These are phyloP conservation scores for Mycena capillaripes DNA, from an alignment of 768 basidiomycete species.

Conservation along the genomic window DNA sequence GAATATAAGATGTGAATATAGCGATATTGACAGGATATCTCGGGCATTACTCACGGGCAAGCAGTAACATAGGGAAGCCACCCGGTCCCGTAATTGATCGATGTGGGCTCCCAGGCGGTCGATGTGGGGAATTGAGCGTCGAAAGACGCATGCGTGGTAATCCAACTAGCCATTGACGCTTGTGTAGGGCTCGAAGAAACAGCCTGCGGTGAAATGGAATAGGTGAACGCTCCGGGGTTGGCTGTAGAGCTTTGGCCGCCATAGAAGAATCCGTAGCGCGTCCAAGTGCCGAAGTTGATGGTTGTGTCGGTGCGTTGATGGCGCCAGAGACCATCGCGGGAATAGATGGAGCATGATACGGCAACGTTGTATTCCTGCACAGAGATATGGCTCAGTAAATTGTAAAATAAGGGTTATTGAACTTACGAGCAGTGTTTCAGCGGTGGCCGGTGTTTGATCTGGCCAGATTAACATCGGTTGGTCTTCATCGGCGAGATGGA, in stretches of 20 bases:
- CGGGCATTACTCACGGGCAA: conserved; percentile 11
- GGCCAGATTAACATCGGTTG: neutral
- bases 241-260: neutral
- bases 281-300: neutral
- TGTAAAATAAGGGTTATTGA: neutral
- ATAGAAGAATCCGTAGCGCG: conserved; percentile 1
- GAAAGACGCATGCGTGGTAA: neutral
- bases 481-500: neutral
- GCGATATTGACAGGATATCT: no score
- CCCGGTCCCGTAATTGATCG: conserved; percentile 13
- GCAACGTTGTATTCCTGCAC: conserved; percentile 14
- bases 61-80: conserved; percentile 14
- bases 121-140: conserved; percentile 5
- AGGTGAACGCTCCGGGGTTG: conserved; percentile 2
- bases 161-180: neutral
- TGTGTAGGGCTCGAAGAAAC: neutral
- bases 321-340: neutral
- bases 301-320: conserved; percentile 1
- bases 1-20: neutral
- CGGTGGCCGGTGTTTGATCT: conserved; percentile 1
- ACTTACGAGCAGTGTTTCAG: neutral
- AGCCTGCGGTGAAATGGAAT: neutral
- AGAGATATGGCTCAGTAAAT: neutral
- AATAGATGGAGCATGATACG: conserved; percentile 5
- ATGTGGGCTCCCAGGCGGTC: conserved; percentile 3